Evolutionary conservation across 768 basidiomycete genomes (phyloP), one percentile per base, ranked within the genome.

Genomic region (Grammothele lineata): DNA sequence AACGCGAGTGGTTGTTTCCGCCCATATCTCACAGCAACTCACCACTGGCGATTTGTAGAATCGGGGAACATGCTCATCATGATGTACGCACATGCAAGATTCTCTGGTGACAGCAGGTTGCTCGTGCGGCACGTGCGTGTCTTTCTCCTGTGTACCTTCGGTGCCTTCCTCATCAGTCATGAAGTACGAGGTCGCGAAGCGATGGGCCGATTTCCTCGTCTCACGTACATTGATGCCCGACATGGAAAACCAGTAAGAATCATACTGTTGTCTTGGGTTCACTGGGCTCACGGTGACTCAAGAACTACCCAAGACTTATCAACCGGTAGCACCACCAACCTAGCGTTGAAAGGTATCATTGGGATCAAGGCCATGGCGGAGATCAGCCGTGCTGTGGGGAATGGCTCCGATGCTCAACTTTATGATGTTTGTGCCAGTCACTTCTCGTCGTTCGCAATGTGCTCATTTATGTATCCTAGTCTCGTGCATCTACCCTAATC

Each of bases 311-410:
- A n/a, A 8, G 30, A 32, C 30, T 8, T 9, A 32, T 15, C 30
- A 15, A 9, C 30, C 14, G 71, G 70, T 7, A 84, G 85, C 54
- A 80, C 82, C 56, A 85, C 82, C 11, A 85, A 84, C 56, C 68
- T 84, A 21, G 83, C 83, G 5, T 78, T 85, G 63, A 86, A 86
- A 56, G 30, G 30, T 15, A 76, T 77, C 41, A 49, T 36, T 39
- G 38, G 42, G 42, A 24, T 78, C 76, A 77, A 32, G 30, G 30
- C 30, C 9, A 32, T 32, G 30, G 30, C 30, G 9, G 30, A 32
- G 30, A 32, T 32, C 15, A 15, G 9, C 9, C 30, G 30, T 8
- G 30, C 30, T 8, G 30, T 32, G 30, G 30, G 30, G 8, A 8
- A 32, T 8, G 73, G 77, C 75, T 76, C 77, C 77, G 75, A 78